Evolutionary conservation across 2,329 filamentous ascomycete species (phyloP), one percentile per base, ranked within the genome.

Genomic region (Pseudonectria foliicola): DNA sequence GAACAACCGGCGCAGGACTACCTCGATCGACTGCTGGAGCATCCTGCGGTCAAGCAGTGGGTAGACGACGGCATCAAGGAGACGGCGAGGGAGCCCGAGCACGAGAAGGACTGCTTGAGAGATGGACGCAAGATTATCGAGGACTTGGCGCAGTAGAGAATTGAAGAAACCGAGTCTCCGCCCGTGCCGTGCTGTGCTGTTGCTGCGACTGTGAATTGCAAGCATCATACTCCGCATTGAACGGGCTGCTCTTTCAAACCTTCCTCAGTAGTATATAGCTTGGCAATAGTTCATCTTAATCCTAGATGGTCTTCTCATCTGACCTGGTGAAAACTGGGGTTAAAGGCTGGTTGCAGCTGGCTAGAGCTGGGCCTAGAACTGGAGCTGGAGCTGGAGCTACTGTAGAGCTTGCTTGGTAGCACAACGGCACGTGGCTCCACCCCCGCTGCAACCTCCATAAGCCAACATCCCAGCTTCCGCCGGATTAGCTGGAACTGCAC

Each of bases 11-110:
- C 56, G 1, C 45, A 38, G 37, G 54, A 51, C 36, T 68, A 67
- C 36, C 27, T 53, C 16, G 44, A 57, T n/a, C 40, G 53, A 13
- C 32, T 67, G 29, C 46, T 57, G 42, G 53, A 49, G 26, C 51
- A 64, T 29, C 49, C 53, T 4, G 58, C 52, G 10, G 55, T 67
- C 10, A 51, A 51, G 46, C 54, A 52, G 28, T 68, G 64, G 64
- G 40, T 67, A 4, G 38, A 50, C 11, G 57, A 45, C 1, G 64
- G 62, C 2, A 50, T 65, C 6, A 44, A 46, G 13, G 65, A 68
- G 48, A 54, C 50, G 11, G 55, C 48, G 6, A 55, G 61, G 27
- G 63, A 67, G 37, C 57, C 55, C 7, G 39, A 48, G 4, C 57
- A 63, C 25, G 59, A 64, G 31, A 51, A 55, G 10, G 61, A 66